These are phyloP conservation scores for Calonectria pteridis DNA, from an alignment of 2,329 filamentous ascomycete species.

Conservation along the genomic window DNA sequence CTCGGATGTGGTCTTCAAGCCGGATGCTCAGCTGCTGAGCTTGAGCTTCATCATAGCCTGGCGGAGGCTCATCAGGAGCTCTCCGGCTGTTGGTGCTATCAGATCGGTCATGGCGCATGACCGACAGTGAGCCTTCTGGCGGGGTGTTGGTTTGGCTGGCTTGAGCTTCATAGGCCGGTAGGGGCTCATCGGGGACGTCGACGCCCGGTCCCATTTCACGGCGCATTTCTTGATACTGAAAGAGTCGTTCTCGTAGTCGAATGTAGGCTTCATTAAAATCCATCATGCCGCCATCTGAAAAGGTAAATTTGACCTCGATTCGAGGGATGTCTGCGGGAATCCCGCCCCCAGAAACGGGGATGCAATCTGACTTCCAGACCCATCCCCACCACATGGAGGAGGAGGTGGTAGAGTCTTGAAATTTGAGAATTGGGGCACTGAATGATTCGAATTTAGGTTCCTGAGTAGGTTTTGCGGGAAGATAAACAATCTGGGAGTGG, in stretches of 20 bases:
- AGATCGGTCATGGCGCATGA: slow-evolving; percentile 47
- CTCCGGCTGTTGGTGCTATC: slow-evolving; percentile 54
- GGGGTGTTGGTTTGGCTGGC: slow-evolving; percentile 46
- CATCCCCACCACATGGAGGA: slow-evolving; percentile 94
- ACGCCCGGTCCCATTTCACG: slow-evolving; percentile 74
- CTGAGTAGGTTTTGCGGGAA: slow-evolving; percentile 77
- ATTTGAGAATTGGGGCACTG: slow-evolving; percentile 86
- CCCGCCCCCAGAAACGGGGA: slow-evolving; percentile 85
- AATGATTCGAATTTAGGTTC: slow-evolving; percentile 81
- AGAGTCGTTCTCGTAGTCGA: slow-evolving; percentile 83
- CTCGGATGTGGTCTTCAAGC: slow-evolving; percentile 78
- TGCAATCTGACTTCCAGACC: slow-evolving; percentile 85
- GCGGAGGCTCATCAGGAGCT: slow-evolving; percentile 81
- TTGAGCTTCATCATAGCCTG: slow-evolving; percentile 92
- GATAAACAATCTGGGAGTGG: slow-evolving; percentile 80
- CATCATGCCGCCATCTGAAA: slow-evolving; percentile 95
- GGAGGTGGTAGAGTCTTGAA: slow-evolving; percentile 84
- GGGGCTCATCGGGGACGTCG: slow-evolving; percentile 83
- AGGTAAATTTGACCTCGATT: slow-evolving; percentile 86
- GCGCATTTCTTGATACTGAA: slow-evolving; percentile 83
- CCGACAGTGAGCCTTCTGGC: slow-evolving; percentile 38
- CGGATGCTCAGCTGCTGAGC: slow-evolving; percentile 71
- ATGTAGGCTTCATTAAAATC: slow-evolving; percentile 90
- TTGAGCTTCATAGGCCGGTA: slow-evolving; percentile 85
- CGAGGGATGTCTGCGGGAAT: slow-evolving; percentile 80